Conservation (phyloP, 768 basidiomycete species). For the Wakefieldia striispora region DNA sequence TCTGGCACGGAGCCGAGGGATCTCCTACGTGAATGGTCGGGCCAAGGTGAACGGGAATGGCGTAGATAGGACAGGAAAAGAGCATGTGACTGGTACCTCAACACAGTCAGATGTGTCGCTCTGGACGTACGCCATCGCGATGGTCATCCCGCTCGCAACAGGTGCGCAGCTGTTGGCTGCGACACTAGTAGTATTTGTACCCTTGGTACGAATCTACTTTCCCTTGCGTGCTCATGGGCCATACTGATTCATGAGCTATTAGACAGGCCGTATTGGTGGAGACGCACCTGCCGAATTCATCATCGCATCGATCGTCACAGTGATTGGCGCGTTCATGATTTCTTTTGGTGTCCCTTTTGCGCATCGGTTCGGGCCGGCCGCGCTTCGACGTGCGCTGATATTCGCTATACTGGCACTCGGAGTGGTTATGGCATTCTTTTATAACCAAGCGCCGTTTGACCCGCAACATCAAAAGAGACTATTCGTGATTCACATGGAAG, state of each 20-base stretch:
- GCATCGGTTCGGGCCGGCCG: conserved; percentile 59
- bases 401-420: conserved; percentile 46
- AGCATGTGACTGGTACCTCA: not conserved
- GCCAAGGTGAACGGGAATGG: conserved; percentile 4
- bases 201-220: conserved; percentile 50
- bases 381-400: conserved; percentile 41
- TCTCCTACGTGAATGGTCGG: not conserved
- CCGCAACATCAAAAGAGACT: conserved; percentile 82
- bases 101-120: conserved; percentile 45
- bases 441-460: conserved; percentile 67
- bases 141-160: conserved; percentile 51
- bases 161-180: conserved; percentile 58
- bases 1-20: conserved; percentile 24
- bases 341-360: conserved; percentile 69
- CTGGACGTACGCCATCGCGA: conserved; percentile 62
- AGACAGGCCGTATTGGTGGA: conserved; percentile 82
- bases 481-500: conserved; percentile 81
- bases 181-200: conserved; percentile 86
- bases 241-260: conserved; percentile 3
- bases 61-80: not conserved
- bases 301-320: conserved; percentile 73
- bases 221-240: conserved; percentile 3
- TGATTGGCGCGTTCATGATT: conserved; percentile 52
- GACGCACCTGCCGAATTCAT: conserved; percentile 88
- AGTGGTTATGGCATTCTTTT: conserved; percentile 59